A percentile compares a stretch with the other conserved stretches of the same genome.
phyloP scores from a whole-genome alignment of 2,329 filamentous ascomycete genomes.

The Helotiales sp. region DNA sequence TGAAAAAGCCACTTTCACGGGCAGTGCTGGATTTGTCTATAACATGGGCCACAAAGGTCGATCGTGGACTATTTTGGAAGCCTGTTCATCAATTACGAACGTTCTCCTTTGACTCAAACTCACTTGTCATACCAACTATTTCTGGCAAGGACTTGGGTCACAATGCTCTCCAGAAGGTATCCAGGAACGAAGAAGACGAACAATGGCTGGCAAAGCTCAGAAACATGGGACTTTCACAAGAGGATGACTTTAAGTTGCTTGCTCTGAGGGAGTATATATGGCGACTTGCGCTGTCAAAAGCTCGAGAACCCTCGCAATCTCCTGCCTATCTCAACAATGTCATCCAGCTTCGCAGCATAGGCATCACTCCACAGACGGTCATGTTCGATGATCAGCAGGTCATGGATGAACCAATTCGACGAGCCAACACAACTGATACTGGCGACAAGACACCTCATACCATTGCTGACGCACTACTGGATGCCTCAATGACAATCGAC shows the following conservation, averaged over 20 bases:
- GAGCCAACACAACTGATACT: slow-evolving; percentile 37
- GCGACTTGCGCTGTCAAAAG: slow-evolving; percentile 73
- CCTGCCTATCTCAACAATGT: slow-evolving; percentile 63
- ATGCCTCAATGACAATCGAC: slow-evolving; percentile 87
- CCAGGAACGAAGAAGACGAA: slow-evolving; percentile 89
- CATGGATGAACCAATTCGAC: slow-evolving; percentile 42
- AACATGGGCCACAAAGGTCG: slow-evolving; percentile 79
- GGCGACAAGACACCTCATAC: slow-evolving; percentile 55
- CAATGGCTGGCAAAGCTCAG: slow-evolving; percentile 85
- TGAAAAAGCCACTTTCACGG: slow-evolving; percentile 80
- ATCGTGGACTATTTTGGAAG: slow-evolving; percentile 87
- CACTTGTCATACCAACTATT: slow-evolving; percentile 48
- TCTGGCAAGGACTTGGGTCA: slow-evolving; percentile 56
- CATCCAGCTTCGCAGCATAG: slow-evolving; percentile 71
- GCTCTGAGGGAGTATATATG: slow-evolving; percentile 89
- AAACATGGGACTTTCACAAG: slow-evolving; percentile 76
- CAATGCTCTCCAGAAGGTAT: slow-evolving; percentile 60
- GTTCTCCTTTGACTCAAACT: slow-evolving; percentile 64
- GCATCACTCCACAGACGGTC: slow-evolving; percentile 82
- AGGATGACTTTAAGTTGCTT: slow-evolving; percentile 89
- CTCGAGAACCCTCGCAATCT: slow-evolving; percentile 22
- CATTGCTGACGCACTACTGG: slow-evolving; percentile 85
- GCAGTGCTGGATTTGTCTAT: slow-evolving; percentile 82
- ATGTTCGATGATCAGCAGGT: slow-evolving; percentile 81
- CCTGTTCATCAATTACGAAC: slow-evolving; percentile 68